These are phyloP conservation scores for Neurospora sp. DNA, from an alignment of 495 filamentous ascomycete genomes.

Conservation along the genomic window DNA sequence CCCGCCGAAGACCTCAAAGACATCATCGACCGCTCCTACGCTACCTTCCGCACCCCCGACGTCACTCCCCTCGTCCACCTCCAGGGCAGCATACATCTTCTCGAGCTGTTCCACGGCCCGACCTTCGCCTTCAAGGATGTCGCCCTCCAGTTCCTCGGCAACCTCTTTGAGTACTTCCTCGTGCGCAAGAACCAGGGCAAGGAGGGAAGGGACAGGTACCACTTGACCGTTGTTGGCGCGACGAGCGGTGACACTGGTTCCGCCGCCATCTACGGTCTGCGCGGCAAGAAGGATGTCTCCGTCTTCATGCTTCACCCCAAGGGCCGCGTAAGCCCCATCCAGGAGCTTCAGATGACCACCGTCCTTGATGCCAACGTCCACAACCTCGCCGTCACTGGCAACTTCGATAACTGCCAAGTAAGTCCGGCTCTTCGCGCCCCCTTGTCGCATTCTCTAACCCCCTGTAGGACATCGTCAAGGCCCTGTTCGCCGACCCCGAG, in stretches of 20 bases:
- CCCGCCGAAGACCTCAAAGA: constrained; percentile 65
- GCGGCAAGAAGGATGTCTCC: constrained; percentile 93
- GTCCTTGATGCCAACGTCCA: constrained; percentile 80
- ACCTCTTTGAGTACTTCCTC: constrained; percentile 94
- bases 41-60: constrained; percentile 70
- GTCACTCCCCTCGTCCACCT: constrained; percentile 65
- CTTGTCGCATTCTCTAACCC: not conserved
- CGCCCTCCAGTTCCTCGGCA: constrained; percentile 83
- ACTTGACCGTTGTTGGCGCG: constrained; percentile 83
- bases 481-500: constrained; percentile 71
- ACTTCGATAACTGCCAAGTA: constrained; percentile 91
- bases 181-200: constrained; percentile 71
- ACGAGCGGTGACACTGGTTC: constrained; percentile 93
- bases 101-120: constrained; percentile 97
- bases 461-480: constrained; percentile 76
- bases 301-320: constrained; percentile 85
- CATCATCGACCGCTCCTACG: constrained; percentile 73
- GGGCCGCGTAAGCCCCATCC: constrained; percentile 72
- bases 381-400: constrained; percentile 74
- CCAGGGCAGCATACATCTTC: constrained; percentile 62
- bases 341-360: constrained; percentile 94
- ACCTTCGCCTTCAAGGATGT: constrained; percentile 94
- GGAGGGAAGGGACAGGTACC: constrained; percentile 60
- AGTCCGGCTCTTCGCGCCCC: not conserved
- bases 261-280: constrained; percentile 91